Evolutionary conservation across 2,329 filamentous ascomycete genomes (phyloP), one percentile per base, ranked within the genome.

Genomic region (Pseudopyricularia cyperi): DNA sequence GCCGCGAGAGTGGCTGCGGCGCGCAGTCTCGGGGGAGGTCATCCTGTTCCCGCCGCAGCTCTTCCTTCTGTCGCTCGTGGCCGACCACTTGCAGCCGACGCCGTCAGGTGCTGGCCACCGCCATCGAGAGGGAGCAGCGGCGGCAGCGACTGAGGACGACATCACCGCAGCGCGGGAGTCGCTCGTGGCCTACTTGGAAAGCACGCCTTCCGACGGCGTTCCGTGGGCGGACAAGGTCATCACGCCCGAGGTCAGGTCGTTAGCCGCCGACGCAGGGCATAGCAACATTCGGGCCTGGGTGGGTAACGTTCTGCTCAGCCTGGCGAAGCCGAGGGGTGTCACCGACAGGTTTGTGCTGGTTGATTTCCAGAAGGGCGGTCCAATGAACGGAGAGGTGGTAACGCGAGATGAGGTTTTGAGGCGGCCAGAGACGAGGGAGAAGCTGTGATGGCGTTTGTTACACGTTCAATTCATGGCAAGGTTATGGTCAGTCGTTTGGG

Each of bases 21-120:
- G 78, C 49, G 84, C 86, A 4, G 68, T 72, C 2, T 64, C 65
- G 3, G 82, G 82, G 28, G 75, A 86, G 37, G 82, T 96, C 55
- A 86, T 94, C 53, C 70, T 98, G 5, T 96, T 94, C 62, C 93
- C 93, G 4, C 93, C 93, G 0, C 93, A 97, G 62, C 85, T 83
- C 62, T 89, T 86, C 66, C 75, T 93, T 4, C 72, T 89, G 11
- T 68, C 74, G 33, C 67, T 86, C 0, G 66, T 87, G 2, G 65
- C 75, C 0, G 68, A 67, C 2, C 79, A 81, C 57, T 67, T 85
- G 35, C 49, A 44, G 11, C 35, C 49, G 62, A 24, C 22, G 7
- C 22, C 39, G n/a, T n/a, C n/a, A n/a, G n/a, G n/a, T n/a, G n/a
- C n/a, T n/a, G n/a, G n/a, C n/a, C n/a, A n/a, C n/a, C n/a, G n/a